Evolutionary conservation across 352 stramenopile genomes (phyloP).

Genomic region (Phytophthora citrophthora): DNA sequence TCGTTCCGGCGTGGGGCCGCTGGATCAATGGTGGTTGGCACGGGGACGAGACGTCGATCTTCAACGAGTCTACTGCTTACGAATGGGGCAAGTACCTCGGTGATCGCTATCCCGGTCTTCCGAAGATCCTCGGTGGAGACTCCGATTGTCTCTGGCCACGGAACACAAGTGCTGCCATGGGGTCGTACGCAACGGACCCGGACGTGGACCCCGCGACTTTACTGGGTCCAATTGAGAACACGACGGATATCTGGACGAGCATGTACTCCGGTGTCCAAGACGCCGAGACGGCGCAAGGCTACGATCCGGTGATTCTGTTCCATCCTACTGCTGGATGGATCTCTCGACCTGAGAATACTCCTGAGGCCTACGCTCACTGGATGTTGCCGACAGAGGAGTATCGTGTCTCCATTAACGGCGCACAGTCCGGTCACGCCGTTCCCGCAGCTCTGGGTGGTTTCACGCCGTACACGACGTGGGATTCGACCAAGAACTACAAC

Average conservation of each 20-base stretch:
- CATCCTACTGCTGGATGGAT: constrained; percentile 20
- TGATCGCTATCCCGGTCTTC: constrained; percentile 24
- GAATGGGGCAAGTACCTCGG: constrained; percentile 28
- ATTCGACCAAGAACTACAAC: constrained; percentile 41
- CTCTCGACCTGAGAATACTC: constrained; percentile 16
- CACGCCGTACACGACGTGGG: constrained; percentile 14
- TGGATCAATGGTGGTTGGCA: constrained; percentile 33
- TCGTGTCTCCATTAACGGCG: constrained; percentile 26
- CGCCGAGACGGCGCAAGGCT: constrained; percentile 8
- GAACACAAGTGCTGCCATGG: constrained; percentile 20
- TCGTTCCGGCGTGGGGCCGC: constrained; percentile 30
- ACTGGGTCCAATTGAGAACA: constrained; percentile 21
- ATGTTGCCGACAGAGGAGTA: constrained; percentile 26
- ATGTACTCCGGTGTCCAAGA: constrained; percentile 21
- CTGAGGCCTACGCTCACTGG: constrained; percentile 14
- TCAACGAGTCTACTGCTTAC: constrained; percentile 30
- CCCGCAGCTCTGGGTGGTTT: constrained; percentile 3
- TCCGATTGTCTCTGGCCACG: constrained; percentile 26
- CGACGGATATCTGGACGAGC: constrained; percentile 26
- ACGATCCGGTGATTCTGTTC: constrained; percentile 24
- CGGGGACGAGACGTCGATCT: constrained; percentile 9
- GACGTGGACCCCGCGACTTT: constrained; percentile 11
- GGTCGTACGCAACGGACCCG: constrained; percentile 11
- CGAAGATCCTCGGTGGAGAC: constrained; percentile 29
- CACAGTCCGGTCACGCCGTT: constrained; percentile 21